Evolutionary conservation across 495 filamentous ascomycete species (phyloP).

Genomic region (Friedmanniomyces endolithicus): DNA sequence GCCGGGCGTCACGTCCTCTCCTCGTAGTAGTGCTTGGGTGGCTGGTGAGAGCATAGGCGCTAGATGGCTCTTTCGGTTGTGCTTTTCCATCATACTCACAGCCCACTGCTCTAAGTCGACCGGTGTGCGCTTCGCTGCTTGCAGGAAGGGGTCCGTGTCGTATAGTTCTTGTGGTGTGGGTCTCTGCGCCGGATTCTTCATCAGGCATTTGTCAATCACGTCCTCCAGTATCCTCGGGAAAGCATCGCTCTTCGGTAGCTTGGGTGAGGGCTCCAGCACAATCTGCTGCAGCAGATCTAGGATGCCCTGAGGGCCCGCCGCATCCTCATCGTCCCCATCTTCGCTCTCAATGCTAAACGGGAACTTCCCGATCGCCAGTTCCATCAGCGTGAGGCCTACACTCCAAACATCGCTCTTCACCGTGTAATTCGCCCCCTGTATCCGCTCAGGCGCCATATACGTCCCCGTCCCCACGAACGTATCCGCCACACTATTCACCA

Average conservation of each 20-base stretch:
- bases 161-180: conserved; percentile 84
- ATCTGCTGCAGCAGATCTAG: conserved; percentile 94
- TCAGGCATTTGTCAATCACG: conserved; percentile 89
- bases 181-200: conserved; percentile 73
- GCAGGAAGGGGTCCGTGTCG: conserved; percentile 82
- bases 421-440: conserved; percentile 90
- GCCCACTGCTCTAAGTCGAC: conserved; percentile 87
- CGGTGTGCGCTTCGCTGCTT: conserved; percentile 85
- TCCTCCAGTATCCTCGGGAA: conserved; percentile 91
- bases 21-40: conserved; percentile 35
- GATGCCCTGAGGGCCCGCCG: conserved; percentile 76
- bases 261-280: conserved; percentile 88
- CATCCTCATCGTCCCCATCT: conserved; percentile 53
- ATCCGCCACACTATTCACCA: conserved; percentile 92
- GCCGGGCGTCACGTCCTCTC: conserved; percentile 2
- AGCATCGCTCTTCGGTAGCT: conserved; percentile 87
- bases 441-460: conserved; percentile 97
- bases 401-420: conserved; percentile 99
- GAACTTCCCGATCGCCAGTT: conserved; percentile 90
- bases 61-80: conserved; percentile 86
- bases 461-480: conserved; percentile 97
- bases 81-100: conserved; percentile 73
- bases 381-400: conserved; percentile 92
- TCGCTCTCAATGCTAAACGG: conserved; percentile 75
- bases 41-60: conserved; percentile 40